phyloP scores from a whole-genome alignment of 2,329 filamentous ascomycete species.

The Neopestalotiopsis sp. region DNA sequence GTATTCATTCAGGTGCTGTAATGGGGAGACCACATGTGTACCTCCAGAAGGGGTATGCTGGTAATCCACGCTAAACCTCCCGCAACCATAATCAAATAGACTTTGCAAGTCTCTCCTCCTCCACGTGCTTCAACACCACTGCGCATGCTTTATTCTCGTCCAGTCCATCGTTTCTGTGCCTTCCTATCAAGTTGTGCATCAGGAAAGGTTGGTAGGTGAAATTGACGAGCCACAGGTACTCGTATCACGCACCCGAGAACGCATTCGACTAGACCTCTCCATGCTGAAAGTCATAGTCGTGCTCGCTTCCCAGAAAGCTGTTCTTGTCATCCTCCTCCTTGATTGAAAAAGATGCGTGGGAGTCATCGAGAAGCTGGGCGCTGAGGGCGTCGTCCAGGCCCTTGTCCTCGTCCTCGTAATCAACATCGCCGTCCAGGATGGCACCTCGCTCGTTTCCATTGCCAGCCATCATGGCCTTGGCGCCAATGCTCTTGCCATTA shows the following conservation, averaged over 20 bases:
- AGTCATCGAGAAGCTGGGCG: background rate
- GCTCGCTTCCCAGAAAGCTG: no score
- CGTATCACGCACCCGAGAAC: no score
- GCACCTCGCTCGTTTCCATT: background rate
- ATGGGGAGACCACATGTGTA: background rate
- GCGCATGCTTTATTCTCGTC: background rate
- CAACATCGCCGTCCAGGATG: background rate
- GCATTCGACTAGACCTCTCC: no score
- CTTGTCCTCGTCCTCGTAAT: background rate
- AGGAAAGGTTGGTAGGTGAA: no score
- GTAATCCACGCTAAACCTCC: background rate
- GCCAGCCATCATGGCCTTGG: background rate
- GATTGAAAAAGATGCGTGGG: background rate
- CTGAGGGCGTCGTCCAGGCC: background rate
- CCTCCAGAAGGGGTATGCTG: background rate
- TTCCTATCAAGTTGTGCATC: no score
- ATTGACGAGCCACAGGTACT: no score
- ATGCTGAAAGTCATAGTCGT: no score
- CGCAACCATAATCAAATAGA: background rate
- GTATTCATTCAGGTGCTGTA: background rate
- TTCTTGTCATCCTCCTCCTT: background rate
- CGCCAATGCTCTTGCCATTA: conserved; percentile 27
- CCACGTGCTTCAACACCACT: background rate
- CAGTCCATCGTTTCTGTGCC: no score
- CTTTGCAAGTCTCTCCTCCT: no score